Base-by-base conservation (phyloP, 768 basidiomycete species). In the Suillus tomentosus region DNA sequence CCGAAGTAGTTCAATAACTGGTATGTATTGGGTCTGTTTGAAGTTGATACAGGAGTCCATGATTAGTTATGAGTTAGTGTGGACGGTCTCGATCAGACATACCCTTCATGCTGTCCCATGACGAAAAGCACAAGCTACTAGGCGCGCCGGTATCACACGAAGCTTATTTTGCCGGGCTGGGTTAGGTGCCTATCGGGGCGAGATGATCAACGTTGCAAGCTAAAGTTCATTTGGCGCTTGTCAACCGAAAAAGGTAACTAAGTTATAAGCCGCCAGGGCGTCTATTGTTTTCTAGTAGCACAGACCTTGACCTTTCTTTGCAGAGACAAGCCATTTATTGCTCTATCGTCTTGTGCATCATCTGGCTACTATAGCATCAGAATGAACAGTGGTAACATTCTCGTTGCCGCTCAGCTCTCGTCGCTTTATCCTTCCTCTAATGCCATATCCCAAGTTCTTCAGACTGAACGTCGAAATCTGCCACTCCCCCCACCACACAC, bases 371-470 rank as follows among this genome's bases (percentile, higher is more conserved):
- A 27, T 24, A 19, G 17, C 53, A 53, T 48, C 34, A 42, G 60
- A 57, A 80, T 78, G 78, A 63, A 68, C 11, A 47, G 69, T 15
- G 60, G 64, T 11, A 62, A 65, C 58, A 65, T 86, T 65, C 72
- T 90, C 39, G 79, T 88, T 62, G 78, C 87, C 5, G 79, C 86
- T 5, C 87, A 88, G 62, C 76, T 92, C 48, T 91, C 90, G 1
- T 84, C 89, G 3, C 79, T 91, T 53, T 87, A 81, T 68, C 79
- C 87, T 3, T 75, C 81, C 14, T 72, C 83, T 10, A 82, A 83
- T 45, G 79, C 85, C 0, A 78, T 81, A 10, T 81, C 83, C 0
- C 74, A 86, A 59, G 77, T 83, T 9, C 76, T 92, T 27, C 84
- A 84, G 67, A 90, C 92, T 8, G 77, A 82, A 61, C 85, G 85